Base-by-base conservation (phyloP, 78 protist genomes). In the Isochrysis galbana region DNA sequence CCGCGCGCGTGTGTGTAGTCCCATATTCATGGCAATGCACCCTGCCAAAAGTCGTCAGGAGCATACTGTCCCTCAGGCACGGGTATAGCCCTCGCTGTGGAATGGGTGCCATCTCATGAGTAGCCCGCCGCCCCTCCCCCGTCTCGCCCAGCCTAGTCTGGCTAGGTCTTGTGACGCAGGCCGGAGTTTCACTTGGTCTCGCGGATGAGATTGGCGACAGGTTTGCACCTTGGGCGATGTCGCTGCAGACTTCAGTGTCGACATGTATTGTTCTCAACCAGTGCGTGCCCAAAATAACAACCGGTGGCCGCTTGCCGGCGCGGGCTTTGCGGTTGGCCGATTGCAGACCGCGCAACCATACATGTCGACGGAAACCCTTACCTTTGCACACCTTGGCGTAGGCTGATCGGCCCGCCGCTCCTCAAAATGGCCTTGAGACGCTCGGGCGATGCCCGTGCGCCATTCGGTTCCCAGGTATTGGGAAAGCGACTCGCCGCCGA, bases 121-220 rank as follows among this genome's bases (percentile, higher is more conserved):
- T 51, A 51, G 61, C 61, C 7, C 61, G 61, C 61, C 61, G 61
- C 61, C 61, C 14, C 5, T 32, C 74, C 36, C 74, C 4, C 36
- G 74, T 32, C 36, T 26, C 26, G 74, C n/a, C 29, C n/a, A 3
- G 74, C 74, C 26, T 23, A 3, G 74, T 23, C 10, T 61, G 74
- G 74, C 74, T 61, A 32, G 74, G n/a, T 32, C 26, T 61, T 11
- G 74, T 61, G 36, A 61, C 74, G 74, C 86, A 77, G 86, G 86
- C 86, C 51, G 86, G 86, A 19, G 86, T 77, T 32, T 14, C 48
- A 19, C 86, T 77, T 11, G 86, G 86, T 47, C 47, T 77, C 32
- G 22, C 48, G 36, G 51, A 38, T 19, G 86, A 77, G 86, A 77
- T 77, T 11, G 45, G 36, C 19, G 36, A 1, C 47, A 11, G 2